phyloP scores from a whole-genome alignment of 148 eudicot genomes.

The Persicaria maculosa region DNA sequence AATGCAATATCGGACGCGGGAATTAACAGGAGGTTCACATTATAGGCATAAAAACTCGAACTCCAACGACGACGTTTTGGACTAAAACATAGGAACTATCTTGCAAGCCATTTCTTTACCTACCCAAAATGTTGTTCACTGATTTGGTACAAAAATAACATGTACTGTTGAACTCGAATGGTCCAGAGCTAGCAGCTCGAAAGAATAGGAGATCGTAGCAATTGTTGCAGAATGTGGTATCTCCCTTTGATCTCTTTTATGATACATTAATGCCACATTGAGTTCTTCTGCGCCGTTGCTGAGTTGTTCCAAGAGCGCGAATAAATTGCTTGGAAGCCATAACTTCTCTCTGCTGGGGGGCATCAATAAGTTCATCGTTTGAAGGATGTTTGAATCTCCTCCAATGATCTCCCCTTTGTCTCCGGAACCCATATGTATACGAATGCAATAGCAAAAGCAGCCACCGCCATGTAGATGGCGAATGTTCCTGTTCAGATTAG shows the following conservation, averaged over 20 bases:
- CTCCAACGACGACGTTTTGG: no score
- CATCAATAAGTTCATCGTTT: constrained; percentile 17
- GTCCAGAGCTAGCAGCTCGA: not conserved
- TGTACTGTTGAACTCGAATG: not conserved
- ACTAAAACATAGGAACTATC: not conserved
- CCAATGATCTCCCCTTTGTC: constrained; percentile 48
- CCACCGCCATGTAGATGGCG: constrained; percentile 29
- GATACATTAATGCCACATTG: not conserved
- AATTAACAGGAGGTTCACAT: no score
- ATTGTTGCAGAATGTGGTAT: not conserved
- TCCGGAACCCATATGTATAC: constrained; percentile 36
- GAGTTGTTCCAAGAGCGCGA: not conserved
- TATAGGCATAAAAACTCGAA: no score
- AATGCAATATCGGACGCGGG: no score
- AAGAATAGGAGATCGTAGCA: not conserved
- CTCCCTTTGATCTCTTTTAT: not conserved
- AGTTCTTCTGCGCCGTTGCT: not conserved
- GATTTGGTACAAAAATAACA: constrained; percentile 3
- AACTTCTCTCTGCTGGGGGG: not conserved
- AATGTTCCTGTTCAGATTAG: constrained; percentile 33
- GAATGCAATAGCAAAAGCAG: constrained; percentile 30
- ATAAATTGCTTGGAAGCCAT: not conserved
- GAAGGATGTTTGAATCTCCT: constrained; percentile 51
- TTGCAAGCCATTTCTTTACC: not conserved
- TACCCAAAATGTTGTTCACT: not conserved